A percentile compares a stretch with the other conserved stretches of the same genome.
phyloP scores from a whole-genome alignment of 2,329 filamentous ascomycete genomes.

The Alternaria tenuissima region DNA sequence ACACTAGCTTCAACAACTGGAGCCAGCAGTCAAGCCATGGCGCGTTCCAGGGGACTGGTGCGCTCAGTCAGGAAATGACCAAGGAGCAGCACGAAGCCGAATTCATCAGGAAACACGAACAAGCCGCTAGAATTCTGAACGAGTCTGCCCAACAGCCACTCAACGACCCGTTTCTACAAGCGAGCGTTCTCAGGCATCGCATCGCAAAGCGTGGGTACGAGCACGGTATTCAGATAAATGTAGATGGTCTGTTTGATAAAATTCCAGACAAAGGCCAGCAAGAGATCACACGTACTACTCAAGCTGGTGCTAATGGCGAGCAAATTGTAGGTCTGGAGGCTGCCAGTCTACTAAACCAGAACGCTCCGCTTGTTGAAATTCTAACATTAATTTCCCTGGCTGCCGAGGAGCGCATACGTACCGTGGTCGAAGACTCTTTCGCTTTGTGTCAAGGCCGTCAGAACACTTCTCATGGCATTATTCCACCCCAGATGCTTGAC shows the following conservation, averaged over 20 bases:
- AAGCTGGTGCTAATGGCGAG: conserved; percentile 67
- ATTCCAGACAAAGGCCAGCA: conserved; percentile 43
- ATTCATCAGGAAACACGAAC: conserved; percentile 71
- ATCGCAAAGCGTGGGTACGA: conserved; percentile 67
- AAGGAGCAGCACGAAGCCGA: conserved; percentile 72
- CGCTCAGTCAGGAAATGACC: conserved; percentile 64
- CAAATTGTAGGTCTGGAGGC: conserved; percentile 64
- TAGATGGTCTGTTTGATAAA: conserved; percentile 62
- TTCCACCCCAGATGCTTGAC: conserved; percentile 79
- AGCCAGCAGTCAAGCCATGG: conserved; percentile 50
- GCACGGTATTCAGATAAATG: conserved; percentile 66
- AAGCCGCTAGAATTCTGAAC: conserved; percentile 69
- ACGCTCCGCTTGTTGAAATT: conserved; percentile 81
- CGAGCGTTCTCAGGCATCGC: conserved; percentile 64
- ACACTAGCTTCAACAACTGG: conserved; percentile 57
- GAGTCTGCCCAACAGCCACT: conserved; percentile 73
- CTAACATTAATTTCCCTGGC: conserved; percentile 83
- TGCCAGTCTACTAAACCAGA: conserved; percentile 72
- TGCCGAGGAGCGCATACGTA: conserved; percentile 78
- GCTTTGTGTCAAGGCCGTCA: conserved; percentile 75
- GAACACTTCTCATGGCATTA: conserved; percentile 78
- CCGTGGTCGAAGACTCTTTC: conserved; percentile 79
- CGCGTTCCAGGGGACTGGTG: conserved; percentile 51
- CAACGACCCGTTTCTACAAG: conserved; percentile 75
- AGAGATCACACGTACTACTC: conserved; percentile 50